phyloP scores from a whole-genome alignment of 192 early-diverging fungal species.

The Umbelopsis ramanniana region DNA sequence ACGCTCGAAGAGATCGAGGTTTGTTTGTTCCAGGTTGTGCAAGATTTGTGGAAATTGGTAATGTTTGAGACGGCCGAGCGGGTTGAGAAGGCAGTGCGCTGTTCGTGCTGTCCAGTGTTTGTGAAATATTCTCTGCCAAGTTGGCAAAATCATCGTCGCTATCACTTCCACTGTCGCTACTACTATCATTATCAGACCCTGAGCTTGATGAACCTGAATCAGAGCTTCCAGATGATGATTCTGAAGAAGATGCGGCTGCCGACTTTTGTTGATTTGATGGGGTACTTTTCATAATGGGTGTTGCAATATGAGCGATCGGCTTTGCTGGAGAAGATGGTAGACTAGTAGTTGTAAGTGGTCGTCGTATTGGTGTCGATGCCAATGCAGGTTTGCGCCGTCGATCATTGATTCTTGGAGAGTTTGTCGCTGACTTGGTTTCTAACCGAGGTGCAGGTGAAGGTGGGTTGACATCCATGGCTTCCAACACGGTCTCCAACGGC shows the following conservation, averaged over 20 bases:
- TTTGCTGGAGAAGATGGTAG: constrained; percentile 17
- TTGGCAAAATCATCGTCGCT: constrained; percentile 16
- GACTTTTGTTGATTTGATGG: neutral
- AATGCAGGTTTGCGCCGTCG: constrained; percentile 15
- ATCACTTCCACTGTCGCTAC: constrained; percentile 11
- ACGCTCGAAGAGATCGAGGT: constrained; percentile 11
- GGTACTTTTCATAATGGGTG: neutral
- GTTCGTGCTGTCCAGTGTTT: neutral
- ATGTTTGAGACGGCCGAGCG: neutral
- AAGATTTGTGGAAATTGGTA: neutral
- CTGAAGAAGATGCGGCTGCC: constrained; percentile 2
- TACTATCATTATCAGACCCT: constrained; percentile 13
- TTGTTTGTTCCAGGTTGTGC: constrained; percentile 3
- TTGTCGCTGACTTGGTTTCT: neutral
- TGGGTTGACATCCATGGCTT: constrained; percentile 2
- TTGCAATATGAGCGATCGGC: neutral
- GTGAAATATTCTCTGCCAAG: constrained; percentile 15
- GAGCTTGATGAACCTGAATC: constrained; percentile 8
- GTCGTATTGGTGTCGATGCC: neutral
- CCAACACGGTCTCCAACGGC: neutral
- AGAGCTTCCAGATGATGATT: constrained; percentile 5
- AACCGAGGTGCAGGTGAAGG: neutral
- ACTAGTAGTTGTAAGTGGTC: constrained; percentile 8
- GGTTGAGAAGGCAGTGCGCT: neutral
- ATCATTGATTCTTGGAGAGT: constrained; percentile 1